Evolutionary conservation across 1,284 basidiomycete species (phyloP).

Genomic region (Takashimella tepidaria): DNA sequence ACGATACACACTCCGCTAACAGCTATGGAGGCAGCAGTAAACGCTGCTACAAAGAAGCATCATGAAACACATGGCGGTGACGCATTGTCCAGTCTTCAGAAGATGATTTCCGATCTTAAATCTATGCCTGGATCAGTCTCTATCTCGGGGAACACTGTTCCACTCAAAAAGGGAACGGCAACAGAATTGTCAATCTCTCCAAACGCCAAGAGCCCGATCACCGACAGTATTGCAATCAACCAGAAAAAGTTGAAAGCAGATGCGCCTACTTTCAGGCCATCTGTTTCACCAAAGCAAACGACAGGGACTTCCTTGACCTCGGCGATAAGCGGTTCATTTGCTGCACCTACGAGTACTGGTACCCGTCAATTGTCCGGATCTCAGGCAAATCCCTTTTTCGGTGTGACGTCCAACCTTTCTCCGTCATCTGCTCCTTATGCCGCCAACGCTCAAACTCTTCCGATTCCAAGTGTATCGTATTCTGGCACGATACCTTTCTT

Average conservation of each 20-base stretch:
- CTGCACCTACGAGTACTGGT: neutral
- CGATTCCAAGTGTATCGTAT: neutral
- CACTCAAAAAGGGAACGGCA: neutral
- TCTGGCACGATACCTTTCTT: conserved; percentile 10
- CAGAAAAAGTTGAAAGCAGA: conserved; percentile 45
- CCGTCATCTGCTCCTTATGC: no score
- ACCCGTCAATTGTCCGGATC: neutral
- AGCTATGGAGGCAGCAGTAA: conserved; percentile 41
- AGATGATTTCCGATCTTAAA: conserved; percentile 46
- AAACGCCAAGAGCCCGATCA: conserved; percentile 6
- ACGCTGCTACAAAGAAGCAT: conserved; percentile 37
- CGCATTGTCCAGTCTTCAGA: conserved; percentile 38
- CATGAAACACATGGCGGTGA: conserved; percentile 27
- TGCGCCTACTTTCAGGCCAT: conserved; percentile 45
- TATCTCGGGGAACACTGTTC: neutral
- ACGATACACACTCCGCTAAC: conserved; percentile 27
- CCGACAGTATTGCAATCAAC: conserved; percentile 11
- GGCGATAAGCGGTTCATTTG: neutral
- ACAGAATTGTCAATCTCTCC: neutral
- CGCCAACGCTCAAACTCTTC: no score
- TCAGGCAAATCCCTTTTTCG: neutral
- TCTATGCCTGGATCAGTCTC: conserved; percentile 19
- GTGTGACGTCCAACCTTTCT: neutral
- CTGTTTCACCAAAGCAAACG: neutral
- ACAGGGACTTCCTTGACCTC: neutral